Base-by-base conservation (phyloP, 2,329 filamentous ascomycete species). In the Colletotrichum cordylinicola region DNA sequence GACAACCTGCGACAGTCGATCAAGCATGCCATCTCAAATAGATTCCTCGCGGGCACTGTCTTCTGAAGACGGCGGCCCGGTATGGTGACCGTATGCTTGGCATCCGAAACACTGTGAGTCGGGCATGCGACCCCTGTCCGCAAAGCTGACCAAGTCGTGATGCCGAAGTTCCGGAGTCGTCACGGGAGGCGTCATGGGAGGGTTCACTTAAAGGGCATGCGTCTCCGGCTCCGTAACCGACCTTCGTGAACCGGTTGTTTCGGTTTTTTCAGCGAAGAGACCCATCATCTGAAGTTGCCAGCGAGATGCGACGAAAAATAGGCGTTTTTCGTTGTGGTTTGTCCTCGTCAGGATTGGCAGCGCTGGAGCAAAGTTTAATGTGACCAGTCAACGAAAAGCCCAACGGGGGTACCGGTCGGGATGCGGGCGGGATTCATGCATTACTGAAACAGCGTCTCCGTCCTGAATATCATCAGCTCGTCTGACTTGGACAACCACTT, bases 1-100 rank as follows among this genome's bases (percentile, higher is more conserved):
- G 29, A 52, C 43, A 33, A 65, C 43, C 70, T 76, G 74, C 65
- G 74, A 76, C 74, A 37, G 74, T 73, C 74, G 74, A 76, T 76
- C 74, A 76, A 64, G 67, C 70, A 48, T 24, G 29, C 68, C 58
- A 58, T 37, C 39, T 39, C 65, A 33, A 52, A 74, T 24, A 48
- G 43, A 56, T 29, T 43, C 43, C 37, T 35, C 24, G 8, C 64
- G 10, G 43, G 48, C 64, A 69, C 70, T 74, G 74, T 74, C 12
- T 33, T 29, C 15, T 15, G 29, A 7, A 29, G 15, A 31, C 18
- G 35, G 15, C 16, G 27, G 15, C 27, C 18, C 24, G 58, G 35
- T 15, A 37, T 18, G 10, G 18, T 65, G 58, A 52, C 74, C 72
- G 74, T 74, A 71, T 67, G 61, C 60, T 27, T 71, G 60, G 37